Conservation (phyloP, 2,329 filamentous ascomycete species). For the Madurella mycetomatis region DNA sequence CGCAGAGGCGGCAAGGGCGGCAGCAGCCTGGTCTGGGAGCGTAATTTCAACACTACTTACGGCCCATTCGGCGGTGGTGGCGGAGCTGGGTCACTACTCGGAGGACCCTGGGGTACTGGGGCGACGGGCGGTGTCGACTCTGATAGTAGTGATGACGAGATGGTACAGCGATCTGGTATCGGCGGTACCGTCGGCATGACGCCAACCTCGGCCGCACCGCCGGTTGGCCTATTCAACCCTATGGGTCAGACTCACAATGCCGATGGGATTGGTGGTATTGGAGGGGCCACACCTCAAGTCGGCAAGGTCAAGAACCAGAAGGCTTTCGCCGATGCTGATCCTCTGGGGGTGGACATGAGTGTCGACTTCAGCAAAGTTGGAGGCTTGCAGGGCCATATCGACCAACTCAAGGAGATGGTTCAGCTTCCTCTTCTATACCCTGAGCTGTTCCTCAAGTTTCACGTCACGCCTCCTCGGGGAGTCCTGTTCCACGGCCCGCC, state of each 20-base stretch:
- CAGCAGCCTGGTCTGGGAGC: constrained; percentile 62
- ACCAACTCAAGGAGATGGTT: constrained; percentile 98
- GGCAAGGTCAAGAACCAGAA: constrained; percentile 94
- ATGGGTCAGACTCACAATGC: constrained; percentile 17
- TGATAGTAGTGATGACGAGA: constrained; percentile 95
- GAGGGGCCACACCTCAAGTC: constrained; percentile 65
- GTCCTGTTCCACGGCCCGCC: constrained; percentile 96
- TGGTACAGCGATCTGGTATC: constrained; percentile 56
- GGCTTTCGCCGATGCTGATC: constrained; percentile 87
- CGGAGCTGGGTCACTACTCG: constrained; percentile 66
- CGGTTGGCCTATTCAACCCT: constrained; percentile 40
- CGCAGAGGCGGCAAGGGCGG: constrained; percentile 57
- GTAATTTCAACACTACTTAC: constrained; percentile 80
- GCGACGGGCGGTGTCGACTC: constrained; percentile 80
- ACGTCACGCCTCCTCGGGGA: constrained; percentile 89
- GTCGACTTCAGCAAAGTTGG: constrained; percentile 95
- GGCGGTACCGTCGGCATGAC: constrained; percentile 60
- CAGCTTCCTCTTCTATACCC: constrained; percentile 90
- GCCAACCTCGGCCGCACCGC: constrained; percentile 46
- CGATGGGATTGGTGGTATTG: constrained; percentile 23
- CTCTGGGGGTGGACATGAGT: constrained; percentile 84
- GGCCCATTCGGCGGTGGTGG: constrained; percentile 89
- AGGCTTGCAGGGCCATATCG: constrained; percentile 87
- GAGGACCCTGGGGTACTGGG: constrained; percentile 68
- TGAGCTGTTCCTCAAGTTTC: constrained; percentile 85